Conservation (phyloP, 768 basidiomycete genomes). For the Lenzites betulinus region DNA sequence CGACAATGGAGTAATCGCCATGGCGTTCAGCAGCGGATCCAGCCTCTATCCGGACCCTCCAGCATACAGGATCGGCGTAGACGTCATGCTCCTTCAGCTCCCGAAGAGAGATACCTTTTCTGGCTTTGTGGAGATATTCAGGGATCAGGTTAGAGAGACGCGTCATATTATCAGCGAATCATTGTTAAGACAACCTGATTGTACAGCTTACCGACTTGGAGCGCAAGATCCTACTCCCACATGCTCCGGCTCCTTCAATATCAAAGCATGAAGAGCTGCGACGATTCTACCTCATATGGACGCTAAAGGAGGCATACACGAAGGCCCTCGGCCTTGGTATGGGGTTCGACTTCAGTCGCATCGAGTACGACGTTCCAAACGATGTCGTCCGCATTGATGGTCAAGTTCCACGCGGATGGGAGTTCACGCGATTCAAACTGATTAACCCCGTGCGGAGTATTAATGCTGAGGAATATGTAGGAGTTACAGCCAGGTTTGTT, state of each 20-base stretch:
- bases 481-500: conserved; percentile 62
- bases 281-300: conserved; percentile 84
- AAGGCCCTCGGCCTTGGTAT: conserved; percentile 85
- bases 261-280: conserved; percentile 54
- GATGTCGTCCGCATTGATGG: conserved; percentile 64
- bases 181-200: background rate
- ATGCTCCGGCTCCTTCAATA: conserved; percentile 37
- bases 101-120: conserved; percentile 58
- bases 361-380: conserved; percentile 64
- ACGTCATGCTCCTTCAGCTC: conserved; percentile 76
- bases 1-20: conserved; percentile 70
- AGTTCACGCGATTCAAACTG: conserved; percentile 63
- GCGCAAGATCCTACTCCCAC: conserved; percentile 31
- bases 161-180: background rate
- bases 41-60: conserved; percentile 51
- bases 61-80: conserved; percentile 63
- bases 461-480: conserved; percentile 58
- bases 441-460: conserved; percentile 28
- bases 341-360: conserved; percentile 77
- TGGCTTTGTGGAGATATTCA: conserved; percentile 63
- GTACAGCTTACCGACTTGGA: conserved; percentile 45
- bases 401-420: conserved; percentile 58
- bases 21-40: conserved; percentile 51
- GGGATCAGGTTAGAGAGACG: conserved; percentile 55
- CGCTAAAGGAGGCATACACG: conserved; percentile 89